Evolutionary conservation across 805 yeast genomes (phyloP), one percentile per base, ranked within the genome.

Genomic region (Saturnispora bothae): DNA sequence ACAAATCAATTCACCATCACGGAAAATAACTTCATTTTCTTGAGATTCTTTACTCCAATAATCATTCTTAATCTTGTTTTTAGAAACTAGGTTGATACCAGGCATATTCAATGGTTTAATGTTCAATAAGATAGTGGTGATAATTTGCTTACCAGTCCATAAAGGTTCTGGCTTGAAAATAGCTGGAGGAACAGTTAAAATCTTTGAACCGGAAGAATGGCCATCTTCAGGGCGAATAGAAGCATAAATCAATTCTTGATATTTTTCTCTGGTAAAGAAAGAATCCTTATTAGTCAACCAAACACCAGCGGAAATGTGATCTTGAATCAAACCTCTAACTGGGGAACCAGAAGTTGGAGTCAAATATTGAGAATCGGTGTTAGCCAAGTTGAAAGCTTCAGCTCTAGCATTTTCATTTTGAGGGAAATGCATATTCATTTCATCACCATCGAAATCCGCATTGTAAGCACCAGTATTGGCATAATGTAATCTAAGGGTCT

Each of bases 381-480:
- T 88, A 29, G 98, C 98, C 59, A 92, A 70, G 56, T 85, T 76
- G 54, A 85, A 68, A 2, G 98, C 97, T 65, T 92, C 98, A 17
- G 97, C 89, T 57, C 88, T 78, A 8, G 97, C 98, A 50, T 84
- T 83, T 65, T 89, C 96, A 61, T 83, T 86, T 66, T 89, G 98
- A 20, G 98, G 98, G 70, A 89, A 89, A 65, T 89, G 98, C 96
- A 89, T 82, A 60, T 89, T 89, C 98, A 89, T 89, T 68, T 89
- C 98, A 64, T 89, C 98, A 69, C 98, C 98, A 64, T 89, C 98
- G 53, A 92, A 89, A 73, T 89, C 98, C 28, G 97, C 97, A 60
- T 89, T 89, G 64, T 89, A 92, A 31, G 98, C 96, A 64, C 96
- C 96, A 32, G 98, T 92, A 63, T 92, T 92, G 52, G 99, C 99